A percentile compares a stretch with the other conserved stretches of the same genome.
These are phyloP conservation scores for Cyclotella distinguenda DNA, from an alignment of 108 stramenopile genomes.

Conservation along the genomic window DNA sequence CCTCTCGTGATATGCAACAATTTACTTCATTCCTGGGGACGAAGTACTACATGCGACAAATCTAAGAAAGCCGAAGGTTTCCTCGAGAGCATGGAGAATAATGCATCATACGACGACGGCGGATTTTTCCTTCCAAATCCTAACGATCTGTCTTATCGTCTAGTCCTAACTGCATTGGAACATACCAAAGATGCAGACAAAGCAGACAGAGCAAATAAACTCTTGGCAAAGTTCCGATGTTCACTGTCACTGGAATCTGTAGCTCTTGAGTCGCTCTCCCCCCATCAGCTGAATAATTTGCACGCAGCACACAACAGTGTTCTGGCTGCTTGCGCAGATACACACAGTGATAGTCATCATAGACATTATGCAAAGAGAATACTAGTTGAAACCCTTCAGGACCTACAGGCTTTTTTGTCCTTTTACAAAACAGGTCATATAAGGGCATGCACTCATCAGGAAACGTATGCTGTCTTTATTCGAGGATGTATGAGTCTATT, in stretches of 20 bases:
- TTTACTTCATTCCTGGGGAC: conserved; percentile 37
- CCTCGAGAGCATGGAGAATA: conserved; percentile 26
- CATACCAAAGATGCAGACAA: conserved; percentile 28
- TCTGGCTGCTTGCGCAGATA: conserved; percentile 32
- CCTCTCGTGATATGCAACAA: conserved; percentile 35
- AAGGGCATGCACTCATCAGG: conserved; percentile 20
- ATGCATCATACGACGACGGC: neutral
- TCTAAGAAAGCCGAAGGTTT: conserved; percentile 30
- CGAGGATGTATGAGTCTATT: conserved; percentile 38
- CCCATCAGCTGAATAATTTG: conserved; percentile 5
- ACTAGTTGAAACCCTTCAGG: conserved; percentile 32
- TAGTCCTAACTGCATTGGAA: conserved; percentile 40
- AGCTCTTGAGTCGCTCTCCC: neutral
- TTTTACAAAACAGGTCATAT: neutral
- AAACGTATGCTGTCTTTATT: conserved; percentile 31
- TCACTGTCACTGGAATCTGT: neutral
- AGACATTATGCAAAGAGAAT: conserved; percentile 30
- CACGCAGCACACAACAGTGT: conserved; percentile 30
- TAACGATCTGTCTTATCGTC: conserved; percentile 25
- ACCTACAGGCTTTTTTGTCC: conserved; percentile 11
- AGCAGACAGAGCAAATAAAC: conserved; percentile 27
- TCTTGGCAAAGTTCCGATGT: conserved; percentile 15
- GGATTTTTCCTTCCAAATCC: conserved; percentile 17
- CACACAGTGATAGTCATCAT: conserved; percentile 14
- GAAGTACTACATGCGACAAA: conserved; percentile 24